These are phyloP conservation scores for Silybum marianum DNA, from an alignment of 129 eudicot genomes.

Conservation along the genomic window DNA sequence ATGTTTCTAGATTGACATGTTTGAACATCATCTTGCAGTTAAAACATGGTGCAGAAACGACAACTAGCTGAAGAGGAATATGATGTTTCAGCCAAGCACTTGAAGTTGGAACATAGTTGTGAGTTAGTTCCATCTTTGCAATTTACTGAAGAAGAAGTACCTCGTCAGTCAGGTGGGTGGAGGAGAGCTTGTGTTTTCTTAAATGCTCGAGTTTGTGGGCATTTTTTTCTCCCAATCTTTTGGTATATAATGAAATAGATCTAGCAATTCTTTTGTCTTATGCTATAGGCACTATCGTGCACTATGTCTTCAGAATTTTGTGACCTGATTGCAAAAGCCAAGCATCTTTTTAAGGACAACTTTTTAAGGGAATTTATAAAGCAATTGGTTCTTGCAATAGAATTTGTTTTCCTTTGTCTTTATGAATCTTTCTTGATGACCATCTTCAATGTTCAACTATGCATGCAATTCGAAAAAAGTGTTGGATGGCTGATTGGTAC, in stretches of 20 bases:
- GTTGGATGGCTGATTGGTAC: neutral
- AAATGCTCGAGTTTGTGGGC: conserved; percentile 7
- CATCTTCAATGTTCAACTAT: neutral
- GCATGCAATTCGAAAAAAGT: neutral
- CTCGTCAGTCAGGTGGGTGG: conserved; percentile 52
- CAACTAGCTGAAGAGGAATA: conserved; percentile 42
- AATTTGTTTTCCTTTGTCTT: neutral
- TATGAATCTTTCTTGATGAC: neutral
- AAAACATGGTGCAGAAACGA: conserved; percentile 62
- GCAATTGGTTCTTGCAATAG: neutral
- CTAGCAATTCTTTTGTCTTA: neutral
- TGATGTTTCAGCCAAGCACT: conserved; percentile 55
- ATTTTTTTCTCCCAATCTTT: conserved; percentile 12
- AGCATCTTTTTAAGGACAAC: neutral
- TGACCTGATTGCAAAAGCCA: neutral
- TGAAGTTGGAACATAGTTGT: conserved; percentile 37
- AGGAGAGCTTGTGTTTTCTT: conserved; percentile 7
- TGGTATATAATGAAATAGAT: neutral
- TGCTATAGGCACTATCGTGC: neutral
- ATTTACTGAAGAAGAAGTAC: conserved; percentile 25
- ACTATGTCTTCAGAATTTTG: neutral
- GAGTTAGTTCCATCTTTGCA: conserved; percentile 41
- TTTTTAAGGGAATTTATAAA: neutral
- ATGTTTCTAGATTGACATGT: neutral
- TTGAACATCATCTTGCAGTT: conserved; percentile 36